These are phyloP conservation scores for Tothia fuscella DNA, from an alignment of 2,329 filamentous ascomycete species.

Conservation along the genomic window DNA sequence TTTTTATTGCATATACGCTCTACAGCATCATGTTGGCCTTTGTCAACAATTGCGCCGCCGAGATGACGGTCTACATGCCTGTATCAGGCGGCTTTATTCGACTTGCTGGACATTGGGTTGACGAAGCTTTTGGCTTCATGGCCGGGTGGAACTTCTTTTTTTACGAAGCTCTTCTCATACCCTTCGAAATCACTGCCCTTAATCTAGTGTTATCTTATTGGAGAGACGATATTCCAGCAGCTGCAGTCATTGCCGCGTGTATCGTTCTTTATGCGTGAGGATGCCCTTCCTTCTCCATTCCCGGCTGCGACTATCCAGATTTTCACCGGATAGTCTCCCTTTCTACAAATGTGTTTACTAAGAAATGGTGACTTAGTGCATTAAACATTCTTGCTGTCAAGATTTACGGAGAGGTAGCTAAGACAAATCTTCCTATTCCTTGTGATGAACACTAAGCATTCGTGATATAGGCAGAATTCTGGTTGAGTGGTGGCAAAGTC, in stretches of 20 bases:
- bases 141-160: constrained; percentile 41
- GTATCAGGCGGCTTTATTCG: constrained; percentile 22
- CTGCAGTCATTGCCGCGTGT: constrained; percentile 25
- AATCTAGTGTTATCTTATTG: constrained; percentile 40
- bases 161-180: constrained; percentile 38
- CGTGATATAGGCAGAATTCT: too few species aligned
- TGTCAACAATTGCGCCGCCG: constrained; percentile 24
- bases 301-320: neutral
- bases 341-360: too few species aligned
- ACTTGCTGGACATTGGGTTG: constrained; percentile 30
- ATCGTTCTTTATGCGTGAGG: constrained; percentile 11
- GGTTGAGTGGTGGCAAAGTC: constrained; percentile 32
- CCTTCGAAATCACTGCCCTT: constrained; percentile 41
- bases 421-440: too few species aligned
- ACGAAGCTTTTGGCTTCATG: constrained; percentile 36
- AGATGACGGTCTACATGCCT: constrained; percentile 39
- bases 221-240: constrained; percentile 34
- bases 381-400: constrained; percentile 32
- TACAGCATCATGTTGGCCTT: constrained; percentile 11
- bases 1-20: constrained; percentile 9
- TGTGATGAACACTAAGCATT: too few species aligned
- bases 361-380: constrained; percentile 13
- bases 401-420: constrained; percentile 30
- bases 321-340: too few species aligned
- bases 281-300: neutral